A percentile compares a stretch with the other conserved stretches of the same genome.
These are phyloP conservation scores for Xylaria hypoxylon DNA, from an alignment of 2,329 filamentous ascomycete genomes.

Conservation along the genomic window DNA sequence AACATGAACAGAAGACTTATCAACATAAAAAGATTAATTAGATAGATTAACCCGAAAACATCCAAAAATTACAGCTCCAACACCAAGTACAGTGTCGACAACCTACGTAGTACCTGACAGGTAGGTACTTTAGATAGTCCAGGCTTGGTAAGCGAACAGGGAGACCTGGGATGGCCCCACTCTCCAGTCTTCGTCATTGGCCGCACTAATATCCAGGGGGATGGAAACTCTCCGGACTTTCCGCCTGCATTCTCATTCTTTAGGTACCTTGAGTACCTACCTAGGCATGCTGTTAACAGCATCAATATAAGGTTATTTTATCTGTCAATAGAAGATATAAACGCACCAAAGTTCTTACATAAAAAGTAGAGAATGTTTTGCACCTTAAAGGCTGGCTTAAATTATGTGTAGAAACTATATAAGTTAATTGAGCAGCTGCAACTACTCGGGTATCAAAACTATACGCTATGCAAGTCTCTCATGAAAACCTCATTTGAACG, in stretches of 20 bases:
- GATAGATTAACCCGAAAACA: too few relatives aligned
- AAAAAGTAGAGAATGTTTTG: neutral
- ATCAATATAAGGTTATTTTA: too few relatives aligned
- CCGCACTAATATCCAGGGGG: conserved; percentile 22
- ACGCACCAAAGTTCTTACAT: neutral
- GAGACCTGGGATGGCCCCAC: neutral
- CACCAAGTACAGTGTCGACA: too few relatives aligned
- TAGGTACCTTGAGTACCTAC: too few relatives aligned
- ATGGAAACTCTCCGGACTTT: conserved; percentile 28
- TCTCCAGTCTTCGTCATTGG: neutral
- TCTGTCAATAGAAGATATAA: neutral
- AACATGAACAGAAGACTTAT: neutral
- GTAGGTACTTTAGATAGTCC: neutral
- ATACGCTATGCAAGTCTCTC: conserved; percentile 33
- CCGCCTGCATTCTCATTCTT: conserved; percentile 16
- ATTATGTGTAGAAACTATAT: neutral
- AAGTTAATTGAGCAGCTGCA: conserved; percentile 29
- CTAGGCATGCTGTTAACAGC: neutral
- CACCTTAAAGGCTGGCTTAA: neutral
- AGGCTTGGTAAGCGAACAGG: conserved; percentile 24
- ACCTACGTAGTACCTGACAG: too few relatives aligned
- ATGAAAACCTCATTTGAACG: conserved; percentile 15
- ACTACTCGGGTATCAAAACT: conserved; percentile 39
- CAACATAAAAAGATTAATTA: too few relatives aligned
- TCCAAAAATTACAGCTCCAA: too few relatives aligned